Evolutionary conservation across 305 asterid species (phyloP), one percentile per base, ranked within the genome.

Genomic region (Ajuga reptans): DNA sequence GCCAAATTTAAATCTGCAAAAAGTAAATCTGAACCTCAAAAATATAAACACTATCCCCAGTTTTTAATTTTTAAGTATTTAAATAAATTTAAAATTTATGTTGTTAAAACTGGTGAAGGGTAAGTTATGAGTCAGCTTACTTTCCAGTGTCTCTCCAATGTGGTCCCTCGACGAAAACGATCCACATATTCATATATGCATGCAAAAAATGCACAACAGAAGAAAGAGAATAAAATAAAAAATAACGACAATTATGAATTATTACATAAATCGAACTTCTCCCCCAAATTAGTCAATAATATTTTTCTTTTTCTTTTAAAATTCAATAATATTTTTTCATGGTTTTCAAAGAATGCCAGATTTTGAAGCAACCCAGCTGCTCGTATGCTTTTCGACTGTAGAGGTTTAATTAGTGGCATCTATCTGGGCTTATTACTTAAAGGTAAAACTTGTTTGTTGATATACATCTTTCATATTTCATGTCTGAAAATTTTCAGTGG

Each of bases 341-440:
- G 85, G 83, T 54, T 80, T 64, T 11, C 11, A 46, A 55, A 72
- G 80, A 80, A 74, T 27, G 49, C 39, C 59, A 62, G 18, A 9
- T 16, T 16, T 34, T 63, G 37, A 77, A 82, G 85, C 82, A 76
- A 82, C 69, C 73, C 50, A 52, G 49, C 61, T 45, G 45, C 68
- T 41, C 59, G 43, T 45, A 11, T n/a, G 55, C 18, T 64, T 56
- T 54, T 68, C 33, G 39, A 55, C 8, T 12, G 27, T 57, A 77
- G 81, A 16, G 49, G 70, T 41, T 78, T 61, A 69, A 0, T 41
- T 47, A n/a, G 72, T 72, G 60, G 15, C 51, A 72, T 55, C 77
- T 59, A 72, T 55, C 77, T 59, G 68, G 64, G 76, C 55, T 42
- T 36, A 45, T 50, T 50, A 12, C 42, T 31, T 60, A 4, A 33